phyloP scores from a whole-genome alignment of 139 green algal species.

The Desmodesmus armatus region DNA sequence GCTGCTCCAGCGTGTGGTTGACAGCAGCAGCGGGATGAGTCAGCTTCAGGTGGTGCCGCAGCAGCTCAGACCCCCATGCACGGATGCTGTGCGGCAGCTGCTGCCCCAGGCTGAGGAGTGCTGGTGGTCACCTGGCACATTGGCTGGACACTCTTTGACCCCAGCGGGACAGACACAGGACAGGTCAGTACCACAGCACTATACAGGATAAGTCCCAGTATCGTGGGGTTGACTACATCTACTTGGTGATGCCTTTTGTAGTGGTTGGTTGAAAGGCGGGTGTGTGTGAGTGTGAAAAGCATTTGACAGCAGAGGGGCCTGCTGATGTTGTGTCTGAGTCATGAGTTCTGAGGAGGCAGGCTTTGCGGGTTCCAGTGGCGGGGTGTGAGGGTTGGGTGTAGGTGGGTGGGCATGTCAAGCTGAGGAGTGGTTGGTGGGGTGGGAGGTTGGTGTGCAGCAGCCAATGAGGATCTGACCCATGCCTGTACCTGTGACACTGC shows the following conservation, averaged over 20 bases:
- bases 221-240: slow-evolving; percentile 3
- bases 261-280: neutral
- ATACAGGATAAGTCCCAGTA: slow-evolving; percentile 39
- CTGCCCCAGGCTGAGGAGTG: slow-evolving; percentile 71
- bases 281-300: neutral
- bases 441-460: no score
- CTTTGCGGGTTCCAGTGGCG: neutral
- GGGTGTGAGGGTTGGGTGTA: no score
- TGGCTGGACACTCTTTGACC: slow-evolving; percentile 88
- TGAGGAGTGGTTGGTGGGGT: no score
- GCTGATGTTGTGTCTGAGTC: neutral
- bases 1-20: slow-evolving; percentile 69
- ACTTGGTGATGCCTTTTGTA: neutral
- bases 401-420: no score
- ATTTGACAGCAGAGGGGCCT: neutral
- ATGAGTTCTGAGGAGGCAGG: neutral
- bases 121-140: slow-evolving; percentile 87
- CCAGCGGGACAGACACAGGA: slow-evolving; percentile 81
- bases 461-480: no score
- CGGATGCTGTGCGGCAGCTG: slow-evolving; percentile 80
- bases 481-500: no score
- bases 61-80: slow-evolving; percentile 74
- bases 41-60: slow-evolving; percentile 82
- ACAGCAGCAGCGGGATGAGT: slow-evolving; percentile 35
- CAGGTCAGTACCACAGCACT: no score